Conservation (phyloP, 2,329 filamentous ascomycete species). For the Phialophora verrucosa region DNA sequence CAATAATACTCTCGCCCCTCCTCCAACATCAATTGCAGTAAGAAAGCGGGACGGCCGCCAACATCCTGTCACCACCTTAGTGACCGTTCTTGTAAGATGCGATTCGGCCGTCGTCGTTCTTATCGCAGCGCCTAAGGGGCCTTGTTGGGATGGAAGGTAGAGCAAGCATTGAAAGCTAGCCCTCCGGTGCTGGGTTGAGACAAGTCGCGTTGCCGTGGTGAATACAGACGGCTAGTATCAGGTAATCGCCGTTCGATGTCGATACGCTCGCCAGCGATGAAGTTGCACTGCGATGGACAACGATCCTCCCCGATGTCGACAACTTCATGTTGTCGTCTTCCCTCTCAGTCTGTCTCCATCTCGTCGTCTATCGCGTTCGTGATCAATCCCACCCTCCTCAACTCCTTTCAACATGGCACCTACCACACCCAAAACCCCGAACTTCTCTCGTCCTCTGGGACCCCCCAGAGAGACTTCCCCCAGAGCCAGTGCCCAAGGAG, state of each 20-base stretch:
- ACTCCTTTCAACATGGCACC: slow-evolving; percentile 26
- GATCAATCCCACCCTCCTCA: slow-evolving; percentile 4
- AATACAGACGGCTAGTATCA: neutral
- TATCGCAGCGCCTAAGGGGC: neutral
- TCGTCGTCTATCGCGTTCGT: neutral
- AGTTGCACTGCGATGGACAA: slow-evolving; percentile 7
- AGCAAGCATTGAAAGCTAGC: neutral
- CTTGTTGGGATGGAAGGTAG: neutral
- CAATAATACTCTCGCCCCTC: neutral
- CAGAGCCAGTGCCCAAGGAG: slow-evolving; percentile 14
- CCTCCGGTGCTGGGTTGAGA: neutral
- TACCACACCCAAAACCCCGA: slow-evolving; percentile 26
- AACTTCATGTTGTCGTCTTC: slow-evolving; percentile 4
- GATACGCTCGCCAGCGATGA: slow-evolving; percentile 16
- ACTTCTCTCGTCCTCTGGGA: slow-evolving; percentile 31
- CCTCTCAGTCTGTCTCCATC: slow-evolving; percentile 2
- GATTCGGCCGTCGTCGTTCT: neutral
- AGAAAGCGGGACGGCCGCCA: neutral
- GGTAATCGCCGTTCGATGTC: slow-evolving; percentile 1
- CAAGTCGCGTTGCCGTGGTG: neutral
- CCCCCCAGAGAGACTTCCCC: neutral
- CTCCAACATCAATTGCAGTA: neutral
- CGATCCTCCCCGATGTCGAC: slow-evolving; percentile 10
- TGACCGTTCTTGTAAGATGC: neutral
- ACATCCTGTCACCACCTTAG: neutral